Evolutionary conservation across 2,329 filamentous ascomycete genomes (phyloP), one percentile per base, ranked within the genome.

Genomic region (Calonectria hawksworthii): DNA sequence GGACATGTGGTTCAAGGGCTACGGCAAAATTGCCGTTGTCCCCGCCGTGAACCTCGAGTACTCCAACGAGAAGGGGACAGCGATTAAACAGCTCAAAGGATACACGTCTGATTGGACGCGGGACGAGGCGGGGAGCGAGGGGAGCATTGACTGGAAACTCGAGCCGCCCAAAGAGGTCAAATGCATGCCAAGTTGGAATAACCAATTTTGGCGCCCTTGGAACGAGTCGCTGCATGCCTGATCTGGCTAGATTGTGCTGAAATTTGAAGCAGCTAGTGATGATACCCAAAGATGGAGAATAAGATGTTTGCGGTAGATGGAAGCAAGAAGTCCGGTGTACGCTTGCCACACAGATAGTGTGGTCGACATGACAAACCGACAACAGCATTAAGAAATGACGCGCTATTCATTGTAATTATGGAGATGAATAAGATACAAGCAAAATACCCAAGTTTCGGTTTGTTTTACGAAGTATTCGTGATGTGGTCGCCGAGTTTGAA

Each of bases 31-130:
- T 74, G 90, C 90, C 0, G 89, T 91, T 0, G 85, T 92, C 13
- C 90, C 91, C 0, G 86, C 85, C 3, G 87, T 92, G 3, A 91
- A 90, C 75, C 81, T 92, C 2, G 90, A 88, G 73, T 92, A 92
- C 78, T 86, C 86, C 4, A 83, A 90, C 74, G 85, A 87, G 2
- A 83, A 83, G 4, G 88, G 85, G 1, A 82, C 78, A 63, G 81
- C 81, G 71, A 87, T 90, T 47, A 92, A 92, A 81, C 77, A 83
- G 13, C 73, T 84, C 3, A 90, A 90, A 79, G 90, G 91, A 0
- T 90, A 87, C 79, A 85, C 86, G 1, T 84, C 85, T 0, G 81
- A 84, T 10, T 85, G 83, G 80, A 80, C 82, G 0, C 50, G 69
- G 10, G 26, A 65, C 0, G 83, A 85, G 70, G 80, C 83, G 5